Evolutionary conservation across 768 basidiomycete species (phyloP).

Genomic region (Mycena haematopus): DNA sequence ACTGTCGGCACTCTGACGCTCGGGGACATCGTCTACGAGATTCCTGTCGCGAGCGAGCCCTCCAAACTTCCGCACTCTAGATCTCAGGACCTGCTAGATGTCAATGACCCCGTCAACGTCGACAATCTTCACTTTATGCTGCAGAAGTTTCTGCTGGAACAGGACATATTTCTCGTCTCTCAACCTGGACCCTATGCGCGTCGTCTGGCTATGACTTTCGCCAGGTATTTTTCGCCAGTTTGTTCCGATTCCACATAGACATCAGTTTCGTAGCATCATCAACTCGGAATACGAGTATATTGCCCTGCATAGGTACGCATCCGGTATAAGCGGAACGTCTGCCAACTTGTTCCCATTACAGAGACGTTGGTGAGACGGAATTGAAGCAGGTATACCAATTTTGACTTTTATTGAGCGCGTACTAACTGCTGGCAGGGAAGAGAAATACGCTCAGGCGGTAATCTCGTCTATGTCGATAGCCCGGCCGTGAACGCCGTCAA

Average conservation of each 20-base stretch:
- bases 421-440: constrained; percentile 47
- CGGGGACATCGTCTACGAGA: constrained; percentile 61
- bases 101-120: constrained; percentile 56
- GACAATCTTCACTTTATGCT: constrained; percentile 70
- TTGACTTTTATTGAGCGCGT: background rate
- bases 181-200: constrained; percentile 75
- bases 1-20: constrained; percentile 62
- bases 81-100: constrained; percentile 50
- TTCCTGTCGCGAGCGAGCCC: constrained; percentile 55
- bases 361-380: constrained; percentile 77
- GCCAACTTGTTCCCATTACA: constrained; percentile 11
- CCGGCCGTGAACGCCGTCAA: constrained; percentile 72
- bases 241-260: background rate
- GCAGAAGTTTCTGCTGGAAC: constrained; percentile 71
- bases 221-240: constrained; percentile 46
- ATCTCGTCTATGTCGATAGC: constrained; percentile 71
- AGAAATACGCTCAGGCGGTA: constrained; percentile 66
- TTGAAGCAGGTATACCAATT: constrained; percentile 58
- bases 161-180: constrained; percentile 70
- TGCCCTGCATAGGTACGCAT: constrained; percentile 50
- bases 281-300: constrained; percentile 76
- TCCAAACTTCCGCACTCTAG: constrained; percentile 54
- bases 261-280: constrained; percentile 48
- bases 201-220: constrained; percentile 66
- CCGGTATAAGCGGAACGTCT: background rate